Evolutionary conservation across 148 eudicot genomes (phyloP).

Genomic region (Rheum nobile): DNA sequence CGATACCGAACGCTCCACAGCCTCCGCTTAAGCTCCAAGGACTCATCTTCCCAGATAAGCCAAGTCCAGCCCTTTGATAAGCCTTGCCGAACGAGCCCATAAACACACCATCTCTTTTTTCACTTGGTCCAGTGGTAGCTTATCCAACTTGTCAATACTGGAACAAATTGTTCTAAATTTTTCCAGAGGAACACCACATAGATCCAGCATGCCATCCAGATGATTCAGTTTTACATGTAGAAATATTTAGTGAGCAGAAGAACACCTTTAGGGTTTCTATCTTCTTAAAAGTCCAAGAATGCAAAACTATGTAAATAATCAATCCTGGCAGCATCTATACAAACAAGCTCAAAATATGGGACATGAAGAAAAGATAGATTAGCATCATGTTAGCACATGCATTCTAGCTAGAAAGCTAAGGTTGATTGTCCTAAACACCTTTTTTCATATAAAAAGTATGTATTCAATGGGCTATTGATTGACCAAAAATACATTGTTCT

Average conservation of each 20-base stretch:
- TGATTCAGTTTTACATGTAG: slow-evolving; percentile 84
- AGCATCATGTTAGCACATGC: background rate
- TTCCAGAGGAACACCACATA: slow-evolving; percentile 86
- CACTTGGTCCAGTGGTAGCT: slow-evolving; percentile 83
- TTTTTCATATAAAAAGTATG: too few relatives aligned
- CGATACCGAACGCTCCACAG: too few relatives aligned
- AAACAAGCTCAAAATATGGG: background rate
- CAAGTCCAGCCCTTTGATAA: too few relatives aligned
- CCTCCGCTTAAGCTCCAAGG: too few relatives aligned
- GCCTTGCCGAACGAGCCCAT: too few relatives aligned
- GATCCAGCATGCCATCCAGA: slow-evolving; percentile 88
- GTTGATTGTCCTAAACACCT: too few relatives aligned
- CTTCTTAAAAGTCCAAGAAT: background rate
- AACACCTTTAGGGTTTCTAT: background rate
- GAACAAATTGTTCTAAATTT: slow-evolving; percentile 95
- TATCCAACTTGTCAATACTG: slow-evolving; percentile 96
- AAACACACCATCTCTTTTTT: slow-evolving; percentile 73
- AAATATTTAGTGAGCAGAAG: background rate
- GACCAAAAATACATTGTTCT: too few relatives aligned
- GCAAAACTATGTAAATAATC: background rate
- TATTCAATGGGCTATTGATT: too few relatives aligned
- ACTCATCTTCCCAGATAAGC: too few relatives aligned
- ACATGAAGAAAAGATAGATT: background rate
- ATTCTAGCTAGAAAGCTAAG: too few relatives aligned
- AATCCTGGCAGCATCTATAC: background rate